Conservation (phyloP, 306 rosid genomes). For the Cyamopsis tetragonoloba region DNA sequence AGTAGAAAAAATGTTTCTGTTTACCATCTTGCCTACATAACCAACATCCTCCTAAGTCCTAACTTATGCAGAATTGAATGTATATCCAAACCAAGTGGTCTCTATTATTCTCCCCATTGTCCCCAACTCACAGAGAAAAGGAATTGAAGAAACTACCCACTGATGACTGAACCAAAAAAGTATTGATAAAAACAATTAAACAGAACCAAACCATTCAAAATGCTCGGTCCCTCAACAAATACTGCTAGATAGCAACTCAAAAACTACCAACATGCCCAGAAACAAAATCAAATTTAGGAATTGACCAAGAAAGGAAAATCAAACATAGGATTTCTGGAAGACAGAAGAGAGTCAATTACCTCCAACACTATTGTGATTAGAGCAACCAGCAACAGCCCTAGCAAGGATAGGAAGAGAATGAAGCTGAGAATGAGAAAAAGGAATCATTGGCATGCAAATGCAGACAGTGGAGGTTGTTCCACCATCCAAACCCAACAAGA, state of each 20-base stretch:
- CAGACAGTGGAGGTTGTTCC: constrained; percentile 89
- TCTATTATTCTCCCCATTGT: constrained; percentile 10
- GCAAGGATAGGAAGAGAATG: constrained; percentile 66
- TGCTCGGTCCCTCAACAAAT: not conserved
- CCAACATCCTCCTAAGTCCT: constrained; percentile 8
- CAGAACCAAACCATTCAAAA: constrained; percentile 6
- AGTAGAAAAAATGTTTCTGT: not conserved
- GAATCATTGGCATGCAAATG: constrained; percentile 64
- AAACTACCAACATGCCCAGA: not conserved
- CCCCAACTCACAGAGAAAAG: not conserved
- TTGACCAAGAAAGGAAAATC: not conserved
- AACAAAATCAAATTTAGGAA: not conserved
- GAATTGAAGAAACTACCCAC: not conserved
- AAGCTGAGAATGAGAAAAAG: constrained; percentile 48
- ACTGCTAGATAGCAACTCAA: not conserved
- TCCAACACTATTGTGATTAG: constrained; percentile 93
- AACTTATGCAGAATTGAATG: constrained; percentile 8
- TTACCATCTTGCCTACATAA: not conserved
- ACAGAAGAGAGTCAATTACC: constrained; percentile 34
- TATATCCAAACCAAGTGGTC: not conserved
- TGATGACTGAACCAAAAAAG: constrained; percentile 5
- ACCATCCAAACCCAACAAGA: constrained; percentile 77
- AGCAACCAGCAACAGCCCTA: constrained; percentile 85
- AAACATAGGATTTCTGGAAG: not conserved
- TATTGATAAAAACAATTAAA: not conserved